A percentile compares a stretch with the other conserved stretches of the same genome.
These are phyloP conservation scores for Lyophyllum atratum DNA, from an alignment of 768 basidiomycete genomes.

Conservation along the genomic window DNA sequence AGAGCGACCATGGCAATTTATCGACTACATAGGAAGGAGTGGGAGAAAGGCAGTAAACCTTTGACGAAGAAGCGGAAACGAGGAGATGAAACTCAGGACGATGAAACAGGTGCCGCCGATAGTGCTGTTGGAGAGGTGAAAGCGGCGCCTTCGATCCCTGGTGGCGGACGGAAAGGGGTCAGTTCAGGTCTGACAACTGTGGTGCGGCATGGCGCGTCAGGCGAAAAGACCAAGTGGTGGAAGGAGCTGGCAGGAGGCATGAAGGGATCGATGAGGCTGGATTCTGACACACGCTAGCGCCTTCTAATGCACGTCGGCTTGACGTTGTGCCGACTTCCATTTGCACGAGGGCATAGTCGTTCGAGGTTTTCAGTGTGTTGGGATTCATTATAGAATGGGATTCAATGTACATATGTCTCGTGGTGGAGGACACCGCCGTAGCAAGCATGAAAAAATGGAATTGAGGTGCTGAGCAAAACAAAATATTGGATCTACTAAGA, in stretches of 20 bases:
- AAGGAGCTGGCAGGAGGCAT: slow-evolving; percentile 35
- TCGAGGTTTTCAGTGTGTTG: too few species aligned
- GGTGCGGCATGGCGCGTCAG: slow-evolving; percentile 28
- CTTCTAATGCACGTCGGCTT: not conserved
- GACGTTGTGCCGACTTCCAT: too few species aligned
- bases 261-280: slow-evolving; percentile 20
- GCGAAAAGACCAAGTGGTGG: slow-evolving; percentile 44
- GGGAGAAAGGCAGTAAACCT: slow-evolving; percentile 64
- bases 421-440: too few species aligned
- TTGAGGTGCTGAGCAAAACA: too few species aligned
- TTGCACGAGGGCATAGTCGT: too few species aligned
- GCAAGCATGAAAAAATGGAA: too few species aligned
- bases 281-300: not conserved
- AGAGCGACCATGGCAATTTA: slow-evolving; percentile 95
- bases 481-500: too few species aligned
- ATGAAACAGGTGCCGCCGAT: slow-evolving; percentile 15
- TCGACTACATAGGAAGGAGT: slow-evolving; percentile 76
- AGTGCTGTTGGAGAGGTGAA: slow-evolving; percentile 1
- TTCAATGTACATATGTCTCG: too few species aligned
- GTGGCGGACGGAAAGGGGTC: slow-evolving; percentile 61
- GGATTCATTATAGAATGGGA: too few species aligned
- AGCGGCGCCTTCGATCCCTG: slow-evolving; percentile 33
- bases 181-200: slow-evolving; percentile 64
- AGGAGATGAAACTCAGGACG: slow-evolving; percentile 16
- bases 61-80: slow-evolving; percentile 23